Evolutionary conservation across 2,329 filamentous ascomycete species (phyloP), one percentile per base, ranked within the genome.

Genomic region (Phaeoacremonium minimum): DNA sequence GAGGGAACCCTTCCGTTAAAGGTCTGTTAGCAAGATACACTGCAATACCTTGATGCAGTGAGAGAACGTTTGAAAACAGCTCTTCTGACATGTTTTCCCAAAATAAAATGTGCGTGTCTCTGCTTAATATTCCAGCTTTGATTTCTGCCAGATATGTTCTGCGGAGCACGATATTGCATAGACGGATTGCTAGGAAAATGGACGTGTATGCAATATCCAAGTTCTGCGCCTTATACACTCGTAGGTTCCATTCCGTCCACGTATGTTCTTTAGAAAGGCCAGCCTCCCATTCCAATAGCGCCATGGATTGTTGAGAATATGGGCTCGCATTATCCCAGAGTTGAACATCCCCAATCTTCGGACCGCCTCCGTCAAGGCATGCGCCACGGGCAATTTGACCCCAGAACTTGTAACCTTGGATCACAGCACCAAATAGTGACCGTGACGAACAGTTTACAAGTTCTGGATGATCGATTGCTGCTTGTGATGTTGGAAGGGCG

Each of bases 31-130:
- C 41, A 28, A 56, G 53, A 36, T 49, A 60, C 4, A 53, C 54
- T 7, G 55, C 51, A 31, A 65, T 56, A 37, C 61, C 55, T 35
- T 63, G 54, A 45, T 63, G 51, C 4, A 65, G 47, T n/a, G 46
- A 43, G 16, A 52, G 47, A 8, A 63, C 52, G 41, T 62, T 63
- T 33, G 43, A 37, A 42, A 62, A 66, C 5, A 64, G 46, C 30
- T 61, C 51, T 7, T 45, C 38, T 3, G 56, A 49, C 41, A 56
- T 53, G 8, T 45, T 36, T 4, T 36, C 34, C 51, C 56, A 59
- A 31, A 57, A 57, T 5, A 39, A 44, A 2, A 30, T 18, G 15
- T 47, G 49, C 11, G 48, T 44, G 22, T 26, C 22, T 26, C n/a
- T 26, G 22, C n/a, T 33, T 18, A 40, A 32, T 2, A 57, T 33